Base-by-base conservation (phyloP, 1,284 basidiomycete species). In the Cutaneotrichosporon cyanovorans region DNA sequence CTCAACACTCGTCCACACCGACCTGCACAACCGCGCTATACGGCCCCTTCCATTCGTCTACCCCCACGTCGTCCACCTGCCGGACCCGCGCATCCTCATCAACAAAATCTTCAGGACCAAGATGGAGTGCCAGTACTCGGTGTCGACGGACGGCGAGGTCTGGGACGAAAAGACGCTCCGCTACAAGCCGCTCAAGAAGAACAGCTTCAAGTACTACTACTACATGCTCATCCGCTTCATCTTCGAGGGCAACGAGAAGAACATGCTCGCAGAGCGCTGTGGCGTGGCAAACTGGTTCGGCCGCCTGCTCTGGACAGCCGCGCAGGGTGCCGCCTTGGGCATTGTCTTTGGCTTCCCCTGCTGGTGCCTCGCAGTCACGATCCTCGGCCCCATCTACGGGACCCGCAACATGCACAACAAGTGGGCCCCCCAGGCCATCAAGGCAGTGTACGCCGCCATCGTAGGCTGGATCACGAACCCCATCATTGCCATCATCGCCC, bases 361-460 rank as follows among this genome's bases (percentile, higher is more conserved):
- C 0, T 73, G 67, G 63, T 61, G 63, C 39, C 42, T 73, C 2
- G 66, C 68, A 5, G 62, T 73, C 28, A 40, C 68, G 25, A 71
- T 73, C 32, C 55, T 70, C 15, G 69, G 67, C 3, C 71, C 70
- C 11, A 66, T 73, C 30, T 73, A 71, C 45, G 48, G 58, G 22
- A 62, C 42, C 14, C 51, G 51, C 12, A 66, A 72, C 45, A 63
- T 73, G 50, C 62, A 62, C 15, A 57, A 56, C 42, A 57, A 53
- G 32, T 72, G 69, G 71, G 67, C 70, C 11, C 71, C 71, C 2
- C 61, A 71, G 57, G 59, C 61, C 10, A 73, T 73, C 58, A 73
- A 72, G 49, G 44, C 51, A 19, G 63, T 72, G 1, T 73, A 68
- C 36, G 71, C 64, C 14, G 61, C 61, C n/a, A 56, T 72, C 3